Base-by-base conservation (phyloP, 2,329 filamentous ascomycete genomes). In the Nothophoma quercina region DNA sequence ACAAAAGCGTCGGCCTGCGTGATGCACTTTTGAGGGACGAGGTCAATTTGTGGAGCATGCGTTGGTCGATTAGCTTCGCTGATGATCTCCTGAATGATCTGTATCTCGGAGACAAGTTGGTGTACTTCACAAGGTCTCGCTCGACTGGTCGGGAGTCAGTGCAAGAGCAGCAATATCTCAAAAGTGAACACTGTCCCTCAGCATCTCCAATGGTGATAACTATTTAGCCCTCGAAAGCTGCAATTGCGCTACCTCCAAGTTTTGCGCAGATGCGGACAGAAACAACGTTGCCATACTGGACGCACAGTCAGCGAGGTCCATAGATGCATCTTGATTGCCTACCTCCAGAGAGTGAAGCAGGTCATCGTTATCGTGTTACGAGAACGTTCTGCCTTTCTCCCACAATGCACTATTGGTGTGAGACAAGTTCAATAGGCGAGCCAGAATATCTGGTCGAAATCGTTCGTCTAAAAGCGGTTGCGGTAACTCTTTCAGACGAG, bases 401-500 rank as follows among this genome's bases (percentile, higher is more conserved):
- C 35, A 8, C 9, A 1, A 21, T 12, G 5, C 6, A 10, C 35
- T 18, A 44, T 15, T 13, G 30, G 10, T 15, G 22, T 4, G 15
- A 7, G n/a, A n/a, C n/a, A n/a, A n/a, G 5, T 6, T 21, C 4
- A 10, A 4, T 5, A 7, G 30, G 8, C 8, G 3, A 19, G 4
- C 9, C 19, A 2, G 4, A 32, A 15, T 45, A 36, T 23, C 42
- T 33, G 36, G 33, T 16, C 42, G n/a, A 36, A 36, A 8, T 6
- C 12, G 3, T 7, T 38, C 10, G 42, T 38, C 25, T 36, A 33
- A 12, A 45, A 45, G 1, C 42, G 42, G 7, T 36, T 45, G 5
- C 42, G 33, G 12, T 45, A 33, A 18, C 42, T 45, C 8, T 45
- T 45, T 33, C 42, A 36, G 2, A 45, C 32, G 1, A 45, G 25